Conservation (phyloP, 371 early-diverging fungal genomes). For the Lichtheimia corymbifera region DNA sequence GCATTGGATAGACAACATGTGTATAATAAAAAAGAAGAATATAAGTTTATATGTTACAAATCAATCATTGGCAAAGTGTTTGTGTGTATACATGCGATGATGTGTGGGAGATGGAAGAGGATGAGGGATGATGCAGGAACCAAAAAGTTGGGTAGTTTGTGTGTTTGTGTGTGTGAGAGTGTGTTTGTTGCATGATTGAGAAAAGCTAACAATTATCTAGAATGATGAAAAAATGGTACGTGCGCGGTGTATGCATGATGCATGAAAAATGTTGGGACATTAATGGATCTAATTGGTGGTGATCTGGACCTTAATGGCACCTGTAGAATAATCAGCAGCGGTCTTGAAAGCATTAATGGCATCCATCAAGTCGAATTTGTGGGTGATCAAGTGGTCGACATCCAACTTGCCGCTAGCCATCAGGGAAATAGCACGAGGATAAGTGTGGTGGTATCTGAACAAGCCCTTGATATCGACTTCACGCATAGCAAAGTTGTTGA, state of each 20-base stretch:
- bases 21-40: no score
- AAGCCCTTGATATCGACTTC: conserved; percentile 48
- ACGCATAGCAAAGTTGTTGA: conserved; percentile 52
- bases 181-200: background rate
- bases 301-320: conserved; percentile 49
- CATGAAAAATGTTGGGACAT: background rate
- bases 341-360: conserved; percentile 48
- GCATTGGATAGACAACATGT: no score
- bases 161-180: no score
- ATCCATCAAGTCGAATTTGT: conserved; percentile 36
- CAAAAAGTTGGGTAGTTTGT: no score
- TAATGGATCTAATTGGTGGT: conserved; percentile 25
- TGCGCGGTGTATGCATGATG: background rate
- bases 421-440: conserved; percentile 43
- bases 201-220: background rate
- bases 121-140: background rate
- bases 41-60: conserved; percentile 1
- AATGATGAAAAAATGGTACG: background rate
- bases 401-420: conserved; percentile 34
- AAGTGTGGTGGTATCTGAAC: conserved; percentile 48
- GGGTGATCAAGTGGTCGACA: conserved; percentile 45
- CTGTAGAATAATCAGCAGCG: conserved; percentile 33
- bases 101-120: background rate
- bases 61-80: background rate
- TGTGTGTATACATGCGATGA: no score